A percentile compares a stretch with the other conserved stretches of the same genome.
These are phyloP conservation scores for Hsuehochloa calcarea DNA, from an alignment of 176 grass and related monocot genomes.

Conservation along the genomic window DNA sequence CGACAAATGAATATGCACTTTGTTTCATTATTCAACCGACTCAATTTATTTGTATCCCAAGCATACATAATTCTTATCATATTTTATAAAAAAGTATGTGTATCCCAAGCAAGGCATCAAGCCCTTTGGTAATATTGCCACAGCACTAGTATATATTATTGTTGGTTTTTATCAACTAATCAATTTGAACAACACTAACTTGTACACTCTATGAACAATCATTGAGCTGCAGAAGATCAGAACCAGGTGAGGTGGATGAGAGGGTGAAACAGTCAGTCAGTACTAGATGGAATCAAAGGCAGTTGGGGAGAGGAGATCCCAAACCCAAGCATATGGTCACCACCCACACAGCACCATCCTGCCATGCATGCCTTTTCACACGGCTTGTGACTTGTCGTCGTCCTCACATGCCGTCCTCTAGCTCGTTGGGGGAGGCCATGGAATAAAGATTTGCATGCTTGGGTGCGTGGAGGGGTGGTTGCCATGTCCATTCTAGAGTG, in stretches of 20 bases:
- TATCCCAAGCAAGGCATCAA: too few species aligned
- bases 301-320: slow-evolving; percentile 8
- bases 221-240: neutral
- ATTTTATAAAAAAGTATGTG: too few species aligned
- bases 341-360: slow-evolving; percentile 20
- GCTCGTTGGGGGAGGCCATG: neutral
- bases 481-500: slow-evolving; percentile 28
- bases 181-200: neutral
- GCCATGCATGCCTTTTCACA: neutral
- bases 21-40: neutral
- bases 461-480: too few species aligned
- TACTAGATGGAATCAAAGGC: slow-evolving; percentile 14
- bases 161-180: neutral
- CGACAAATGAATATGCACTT: neutral
- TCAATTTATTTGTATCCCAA: neutral
- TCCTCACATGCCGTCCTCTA: slow-evolving; percentile 16
- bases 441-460: too few species aligned
- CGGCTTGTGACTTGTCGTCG: slow-evolving; percentile 14
- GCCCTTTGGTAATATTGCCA: neutral
- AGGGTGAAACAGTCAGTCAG: neutral
- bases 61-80: neutral
- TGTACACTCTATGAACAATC: neutral
- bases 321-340: slow-evolving; percentile 17
- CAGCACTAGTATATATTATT: neutral
- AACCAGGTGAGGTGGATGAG: neutral